Evolutionary conservation across 2,329 filamentous ascomycete species (phyloP).

Genomic region (Ambrosiella xylebori): DNA sequence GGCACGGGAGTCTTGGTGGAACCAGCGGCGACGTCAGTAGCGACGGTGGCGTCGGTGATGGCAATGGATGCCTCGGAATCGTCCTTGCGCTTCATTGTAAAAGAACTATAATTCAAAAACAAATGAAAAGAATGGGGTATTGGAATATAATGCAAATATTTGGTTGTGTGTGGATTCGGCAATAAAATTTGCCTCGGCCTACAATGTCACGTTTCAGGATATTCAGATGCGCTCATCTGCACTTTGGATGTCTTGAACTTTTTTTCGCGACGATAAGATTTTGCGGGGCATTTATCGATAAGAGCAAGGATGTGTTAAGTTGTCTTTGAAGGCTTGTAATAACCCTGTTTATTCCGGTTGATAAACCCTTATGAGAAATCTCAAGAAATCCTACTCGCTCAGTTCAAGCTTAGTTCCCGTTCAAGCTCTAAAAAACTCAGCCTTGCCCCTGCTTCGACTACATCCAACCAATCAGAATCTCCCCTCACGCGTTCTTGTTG

Average conservation of each 20-base stretch:
- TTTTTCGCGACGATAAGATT: conserved; percentile 5
- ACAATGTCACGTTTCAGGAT: background rate
- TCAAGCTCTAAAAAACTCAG: background rate
- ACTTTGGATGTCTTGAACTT: background rate
- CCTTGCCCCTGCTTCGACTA: background rate
- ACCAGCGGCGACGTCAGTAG: background rate
- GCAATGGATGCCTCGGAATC: background rate
- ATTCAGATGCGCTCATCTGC: background rate
- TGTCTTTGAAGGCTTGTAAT: background rate
- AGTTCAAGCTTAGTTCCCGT: too few species aligned
- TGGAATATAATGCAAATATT: background rate
- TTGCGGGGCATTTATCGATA: conserved; percentile 6
- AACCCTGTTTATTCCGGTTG: background rate
- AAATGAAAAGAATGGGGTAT: background rate
- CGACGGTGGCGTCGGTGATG: background rate
- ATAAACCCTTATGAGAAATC: too few species aligned
- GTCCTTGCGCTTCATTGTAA: conserved; percentile 2
- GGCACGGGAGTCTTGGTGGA: background rate
- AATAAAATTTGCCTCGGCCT: background rate
- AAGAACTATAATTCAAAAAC: background rate
- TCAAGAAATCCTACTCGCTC: too few species aligned
- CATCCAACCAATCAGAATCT: background rate
- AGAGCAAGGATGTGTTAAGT: background rate
- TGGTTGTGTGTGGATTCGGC: background rate
- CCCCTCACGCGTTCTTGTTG: background rate